Conservation (phyloP, 2,329 filamentous ascomycete genomes). For the Penicillium sp. region DNA sequence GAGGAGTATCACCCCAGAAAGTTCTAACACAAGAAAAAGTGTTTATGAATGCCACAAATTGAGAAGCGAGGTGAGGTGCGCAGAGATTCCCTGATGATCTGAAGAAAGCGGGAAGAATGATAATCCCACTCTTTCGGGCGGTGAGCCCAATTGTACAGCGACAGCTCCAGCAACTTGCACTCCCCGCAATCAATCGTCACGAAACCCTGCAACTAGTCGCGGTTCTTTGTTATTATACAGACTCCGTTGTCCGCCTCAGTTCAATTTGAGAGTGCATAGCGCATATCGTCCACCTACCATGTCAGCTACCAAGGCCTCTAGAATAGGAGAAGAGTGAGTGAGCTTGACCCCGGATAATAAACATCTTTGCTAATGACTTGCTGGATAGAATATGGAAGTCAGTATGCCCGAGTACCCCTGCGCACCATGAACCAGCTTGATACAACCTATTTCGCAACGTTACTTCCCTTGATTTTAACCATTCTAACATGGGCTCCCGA, state of each 20-base stretch:
- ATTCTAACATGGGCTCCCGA: not conserved
- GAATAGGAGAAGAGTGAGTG: constrained; percentile 73
- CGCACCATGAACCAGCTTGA: not conserved
- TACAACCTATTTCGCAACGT: not conserved
- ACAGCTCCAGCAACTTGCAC: constrained; percentile 18
- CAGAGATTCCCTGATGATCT: constrained; percentile 15
- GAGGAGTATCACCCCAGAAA: not conserved
- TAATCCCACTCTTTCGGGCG: constrained; percentile 22
- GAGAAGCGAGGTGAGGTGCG: constrained; percentile 7
- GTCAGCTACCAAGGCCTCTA: constrained; percentile 64
- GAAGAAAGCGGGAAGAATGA: constrained; percentile 23
- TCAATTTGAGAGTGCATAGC: not conserved
- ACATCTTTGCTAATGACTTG: constrained; percentile 28
- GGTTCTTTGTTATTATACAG: not conserved
- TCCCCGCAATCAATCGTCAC: constrained; percentile 22
- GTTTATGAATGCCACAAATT: not conserved
- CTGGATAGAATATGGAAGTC: constrained; percentile 85
- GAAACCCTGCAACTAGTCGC: not conserved
- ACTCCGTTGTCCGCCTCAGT: not conserved
- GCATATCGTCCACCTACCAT: constrained; percentile 29
- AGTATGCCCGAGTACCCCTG: constrained; percentile 42
- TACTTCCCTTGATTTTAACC: not conserved
- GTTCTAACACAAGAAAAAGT: not conserved
- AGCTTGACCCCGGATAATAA: constrained; percentile 1
- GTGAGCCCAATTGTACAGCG: constrained; percentile 17